Evolutionary conservation across 352 stramenopile species (phyloP).

Genomic region (Globisporangium carolinianum): DNA sequence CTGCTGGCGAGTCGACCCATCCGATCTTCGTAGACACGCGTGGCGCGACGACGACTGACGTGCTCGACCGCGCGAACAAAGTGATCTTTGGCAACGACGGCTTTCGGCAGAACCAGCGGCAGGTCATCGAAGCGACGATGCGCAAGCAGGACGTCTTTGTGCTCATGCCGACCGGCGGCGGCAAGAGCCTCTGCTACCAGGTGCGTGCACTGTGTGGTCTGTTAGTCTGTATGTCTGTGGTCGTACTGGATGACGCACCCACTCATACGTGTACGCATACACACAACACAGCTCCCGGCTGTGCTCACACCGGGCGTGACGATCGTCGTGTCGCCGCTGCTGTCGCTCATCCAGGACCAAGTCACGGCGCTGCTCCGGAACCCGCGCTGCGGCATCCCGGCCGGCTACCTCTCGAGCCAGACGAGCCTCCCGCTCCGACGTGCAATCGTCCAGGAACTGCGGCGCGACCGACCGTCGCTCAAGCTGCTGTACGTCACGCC

Average conservation of each 20-base stretch:
- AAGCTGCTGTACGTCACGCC: slow-evolving; percentile 94
- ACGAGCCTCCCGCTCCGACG: slow-evolving; percentile 54
- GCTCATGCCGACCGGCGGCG: slow-evolving; percentile 92
- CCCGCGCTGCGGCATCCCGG: slow-evolving; percentile 45
- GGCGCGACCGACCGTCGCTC: slow-evolving; percentile 54
- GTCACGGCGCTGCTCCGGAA: slow-evolving; percentile 76
- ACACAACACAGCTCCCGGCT: slow-evolving; percentile 26
- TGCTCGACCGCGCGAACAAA: slow-evolving; percentile 49
- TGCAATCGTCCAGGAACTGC: slow-evolving; percentile 76
- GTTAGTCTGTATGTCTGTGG: slow-evolving; percentile 5
- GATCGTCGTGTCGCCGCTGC: slow-evolving; percentile 90
- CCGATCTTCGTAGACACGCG: slow-evolving; percentile 2
- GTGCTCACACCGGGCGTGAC: slow-evolving; percentile 77
- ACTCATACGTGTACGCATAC: too few relatives aligned
- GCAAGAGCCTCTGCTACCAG: slow-evolving; percentile 92
- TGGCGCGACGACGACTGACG: slow-evolving; percentile 14
- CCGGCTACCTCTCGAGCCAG: slow-evolving; percentile 71
- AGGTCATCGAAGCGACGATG: slow-evolving; percentile 91
- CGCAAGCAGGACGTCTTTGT: slow-evolving; percentile 89
- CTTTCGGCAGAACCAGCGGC: slow-evolving; percentile 90
- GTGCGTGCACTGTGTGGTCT: slow-evolving; percentile 21
- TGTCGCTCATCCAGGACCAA: slow-evolving; percentile 95
- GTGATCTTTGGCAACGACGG: slow-evolving; percentile 59
- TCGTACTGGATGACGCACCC: neutral
- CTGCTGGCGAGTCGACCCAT: neutral